Conservation (phyloP, 805 yeast species). For the Candida succiphila region DNA sequence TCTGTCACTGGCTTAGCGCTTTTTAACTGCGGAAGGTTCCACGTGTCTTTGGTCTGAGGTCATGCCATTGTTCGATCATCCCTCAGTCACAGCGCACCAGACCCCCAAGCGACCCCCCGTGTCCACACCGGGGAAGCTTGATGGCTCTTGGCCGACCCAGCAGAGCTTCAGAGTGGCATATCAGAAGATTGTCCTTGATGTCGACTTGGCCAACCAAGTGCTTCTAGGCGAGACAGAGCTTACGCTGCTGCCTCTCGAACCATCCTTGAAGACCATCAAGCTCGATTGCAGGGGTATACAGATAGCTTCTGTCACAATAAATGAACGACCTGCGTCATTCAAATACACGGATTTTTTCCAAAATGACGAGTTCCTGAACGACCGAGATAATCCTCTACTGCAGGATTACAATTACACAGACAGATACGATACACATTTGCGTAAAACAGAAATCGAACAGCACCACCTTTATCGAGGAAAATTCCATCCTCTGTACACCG, state of each 20-base stretch:
- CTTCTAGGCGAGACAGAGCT: conserved; percentile 75
- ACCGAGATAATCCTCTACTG: conserved; percentile 17
- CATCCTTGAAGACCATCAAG: conserved; percentile 45
- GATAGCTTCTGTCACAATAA: conserved; percentile 56
- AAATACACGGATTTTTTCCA: conserved; percentile 40
- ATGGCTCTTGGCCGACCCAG: conserved; percentile 9
- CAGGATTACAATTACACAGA: conserved; percentile 20
- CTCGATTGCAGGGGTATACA: conserved; percentile 75
- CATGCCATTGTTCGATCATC: too few species aligned
- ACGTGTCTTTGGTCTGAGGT: too few species aligned
- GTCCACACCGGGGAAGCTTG: neutral
- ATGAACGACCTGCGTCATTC: conserved; percentile 47
- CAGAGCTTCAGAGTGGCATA: conserved; percentile 69
- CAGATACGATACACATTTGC: conserved; percentile 31
- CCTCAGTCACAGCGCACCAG: conserved; percentile 14
- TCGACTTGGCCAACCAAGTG: conserved; percentile 54
- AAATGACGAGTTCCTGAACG: conserved; percentile 25
- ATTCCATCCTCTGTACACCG: conserved; percentile 43
- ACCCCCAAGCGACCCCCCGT: conserved; percentile 10
- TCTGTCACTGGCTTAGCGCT: too few species aligned
- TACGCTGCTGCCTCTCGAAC: conserved; percentile 63
- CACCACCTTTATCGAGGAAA: conserved; percentile 50
- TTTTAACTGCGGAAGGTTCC: too few species aligned
- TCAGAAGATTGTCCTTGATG: conserved; percentile 72
- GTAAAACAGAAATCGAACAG: conserved; percentile 35